Conservation (phyloP, 805 yeast genomes). For the Saccharomycopsis sp. region DNA sequence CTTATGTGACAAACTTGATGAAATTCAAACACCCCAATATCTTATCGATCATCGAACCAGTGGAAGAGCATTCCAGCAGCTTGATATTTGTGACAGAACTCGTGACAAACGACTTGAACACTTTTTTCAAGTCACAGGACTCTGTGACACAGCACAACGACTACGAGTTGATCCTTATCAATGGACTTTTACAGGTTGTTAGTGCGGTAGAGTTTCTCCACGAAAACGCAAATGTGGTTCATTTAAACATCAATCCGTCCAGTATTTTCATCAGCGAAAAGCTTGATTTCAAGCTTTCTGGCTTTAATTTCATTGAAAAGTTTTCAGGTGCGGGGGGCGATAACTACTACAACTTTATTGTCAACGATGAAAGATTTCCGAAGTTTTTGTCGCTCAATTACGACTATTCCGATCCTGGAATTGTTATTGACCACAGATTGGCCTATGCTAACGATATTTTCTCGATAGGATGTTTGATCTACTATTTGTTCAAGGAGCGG, state of each 20-base stretch:
- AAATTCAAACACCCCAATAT: slow-evolving; percentile 87
- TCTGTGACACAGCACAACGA: slow-evolving; percentile 40
- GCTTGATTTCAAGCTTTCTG: slow-evolving; percentile 92
- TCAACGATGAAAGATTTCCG: slow-evolving; percentile 72
- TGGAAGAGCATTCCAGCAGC: slow-evolving; percentile 77
- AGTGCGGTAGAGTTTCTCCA: slow-evolving; percentile 82
- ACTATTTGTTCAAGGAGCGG: slow-evolving; percentile 50
- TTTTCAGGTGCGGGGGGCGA: slow-evolving; percentile 37
- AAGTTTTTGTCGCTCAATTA: slow-evolving; percentile 60
- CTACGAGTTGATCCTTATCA: slow-evolving; percentile 53
- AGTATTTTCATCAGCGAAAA: slow-evolving; percentile 71
- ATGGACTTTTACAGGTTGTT: slow-evolving; percentile 74
- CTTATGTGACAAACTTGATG: slow-evolving; percentile 65
- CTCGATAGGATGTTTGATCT: slow-evolving; percentile 73
- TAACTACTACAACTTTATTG: slow-evolving; percentile 47
- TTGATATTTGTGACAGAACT: slow-evolving; percentile 82
- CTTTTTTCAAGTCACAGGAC: slow-evolving; percentile 32
- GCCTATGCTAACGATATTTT: slow-evolving; percentile 73
- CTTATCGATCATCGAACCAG: slow-evolving; percentile 74
- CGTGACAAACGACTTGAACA: slow-evolving; percentile 48
- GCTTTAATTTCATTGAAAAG: slow-evolving; percentile 47
- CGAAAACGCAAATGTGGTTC: slow-evolving; percentile 64
- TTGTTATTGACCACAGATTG: slow-evolving; percentile 57
- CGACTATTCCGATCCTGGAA: slow-evolving; percentile 80
- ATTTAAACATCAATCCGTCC: slow-evolving; percentile 70